A percentile compares a stretch with the other conserved stretches of the same genome.
Evolutionary conservation across 345 rosid genomes (phyloP).

Genomic region (Lepidium didymum): DNA sequence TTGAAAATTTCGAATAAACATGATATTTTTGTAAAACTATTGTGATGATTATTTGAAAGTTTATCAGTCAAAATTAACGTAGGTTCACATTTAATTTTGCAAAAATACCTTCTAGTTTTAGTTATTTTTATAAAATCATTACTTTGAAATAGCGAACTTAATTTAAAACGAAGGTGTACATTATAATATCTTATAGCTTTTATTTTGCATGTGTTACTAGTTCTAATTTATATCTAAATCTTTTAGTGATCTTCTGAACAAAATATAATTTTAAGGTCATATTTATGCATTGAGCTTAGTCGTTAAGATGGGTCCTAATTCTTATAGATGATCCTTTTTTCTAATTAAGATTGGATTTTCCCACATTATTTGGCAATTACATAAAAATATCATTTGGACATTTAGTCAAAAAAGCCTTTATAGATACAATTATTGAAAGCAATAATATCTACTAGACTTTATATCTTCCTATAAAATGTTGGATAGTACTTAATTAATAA

Average conservation of each 20-base stretch:
- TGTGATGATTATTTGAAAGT: background rate
- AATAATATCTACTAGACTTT: conserved; percentile 9
- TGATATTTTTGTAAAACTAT: background rate
- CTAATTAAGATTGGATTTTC: background rate
- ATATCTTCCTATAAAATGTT: conserved; percentile 10
- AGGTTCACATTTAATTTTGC: background rate
- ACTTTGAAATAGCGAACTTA: too few relatives aligned
- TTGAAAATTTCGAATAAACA: background rate
- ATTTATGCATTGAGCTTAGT: background rate
- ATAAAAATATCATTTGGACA: conserved; percentile 7
- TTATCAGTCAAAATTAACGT: background rate
- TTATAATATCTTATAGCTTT: background rate
- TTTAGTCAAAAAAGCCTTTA: conserved; percentile 19
- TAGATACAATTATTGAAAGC: conserved; percentile 18
- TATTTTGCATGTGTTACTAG: background rate
- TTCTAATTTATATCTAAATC: background rate
- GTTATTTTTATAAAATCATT: background rate
- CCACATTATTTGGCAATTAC: conserved; percentile 18
- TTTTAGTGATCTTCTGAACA: background rate
- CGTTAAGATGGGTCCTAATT: conserved; percentile 2
- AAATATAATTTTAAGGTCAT: background rate
- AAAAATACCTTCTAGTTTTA: background rate
- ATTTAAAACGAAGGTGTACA: too few relatives aligned
- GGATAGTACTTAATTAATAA: conserved; percentile 8
- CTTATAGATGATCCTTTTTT: conserved; percentile 6